phyloP scores from a whole-genome alignment of 768 basidiomycete species.

The Daedaleopsis nitida region DNA sequence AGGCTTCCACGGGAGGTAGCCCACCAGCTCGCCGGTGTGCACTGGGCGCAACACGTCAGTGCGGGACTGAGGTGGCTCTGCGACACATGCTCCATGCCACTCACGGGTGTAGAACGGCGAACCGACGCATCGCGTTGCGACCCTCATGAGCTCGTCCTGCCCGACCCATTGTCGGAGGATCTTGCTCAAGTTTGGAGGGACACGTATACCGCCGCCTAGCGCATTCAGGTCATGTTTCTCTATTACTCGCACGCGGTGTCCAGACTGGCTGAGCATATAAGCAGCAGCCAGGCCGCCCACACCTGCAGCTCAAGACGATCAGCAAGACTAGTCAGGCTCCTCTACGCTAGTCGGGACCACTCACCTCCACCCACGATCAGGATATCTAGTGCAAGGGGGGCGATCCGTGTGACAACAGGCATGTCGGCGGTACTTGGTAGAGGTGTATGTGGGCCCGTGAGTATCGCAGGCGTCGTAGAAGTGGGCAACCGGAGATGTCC shows the following conservation, averaged over 20 bases:
- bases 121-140: slow-evolving; percentile 37
- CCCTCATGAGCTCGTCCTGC: slow-evolving; percentile 41
- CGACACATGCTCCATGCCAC: slow-evolving; percentile 13
- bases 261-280: slow-evolving; percentile 54
- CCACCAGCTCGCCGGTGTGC: background rate
- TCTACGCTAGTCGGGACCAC: background rate
- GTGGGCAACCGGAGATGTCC: background rate
- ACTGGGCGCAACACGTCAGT: background rate
- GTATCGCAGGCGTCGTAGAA: background rate
- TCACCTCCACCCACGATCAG: background rate
- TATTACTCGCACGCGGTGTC: slow-evolving; percentile 59
- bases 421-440: background rate
- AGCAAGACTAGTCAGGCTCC: background rate
- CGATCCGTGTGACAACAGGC: background rate
- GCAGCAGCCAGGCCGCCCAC: slow-evolving; percentile 60
- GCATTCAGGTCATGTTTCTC: slow-evolving; percentile 45
- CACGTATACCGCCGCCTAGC: slow-evolving; percentile 43
- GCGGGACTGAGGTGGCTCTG: no score
- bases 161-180: slow-evolving; percentile 59
- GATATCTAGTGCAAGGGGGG: background rate
- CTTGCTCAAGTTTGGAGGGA: slow-evolving; percentile 61
- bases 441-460: background rate
- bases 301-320: slow-evolving; percentile 24
- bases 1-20: background rate
- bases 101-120: slow-evolving; percentile 37